These are phyloP conservation scores for Lepiota brunneoincarnata DNA, from an alignment of 768 basidiomycete genomes.

Conservation along the genomic window DNA sequence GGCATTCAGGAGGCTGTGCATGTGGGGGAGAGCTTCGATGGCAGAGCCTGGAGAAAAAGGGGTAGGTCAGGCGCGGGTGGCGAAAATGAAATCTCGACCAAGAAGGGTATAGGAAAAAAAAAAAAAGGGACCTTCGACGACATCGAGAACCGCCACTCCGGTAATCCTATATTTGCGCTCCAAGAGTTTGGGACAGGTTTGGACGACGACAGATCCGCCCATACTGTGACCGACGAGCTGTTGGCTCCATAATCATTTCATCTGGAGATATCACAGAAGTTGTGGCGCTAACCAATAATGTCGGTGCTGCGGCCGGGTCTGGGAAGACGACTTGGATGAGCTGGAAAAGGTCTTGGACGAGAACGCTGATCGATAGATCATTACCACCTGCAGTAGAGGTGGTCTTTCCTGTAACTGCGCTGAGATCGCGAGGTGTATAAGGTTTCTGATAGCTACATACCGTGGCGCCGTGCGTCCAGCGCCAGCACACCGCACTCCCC, in stretches of 20 bases:
- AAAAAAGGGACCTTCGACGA: constrained; percentile 70
- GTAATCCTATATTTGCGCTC: constrained; percentile 66
- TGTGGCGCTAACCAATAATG: constrained; percentile 58
- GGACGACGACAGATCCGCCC: constrained; percentile 88
- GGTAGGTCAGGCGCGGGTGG: neutral
- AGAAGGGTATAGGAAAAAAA: neutral
- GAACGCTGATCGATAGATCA: constrained; percentile 70
- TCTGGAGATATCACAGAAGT: neutral
- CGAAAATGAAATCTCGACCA: neutral
- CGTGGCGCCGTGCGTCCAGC: constrained; percentile 85
- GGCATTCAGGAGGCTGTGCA: constrained; percentile 83
- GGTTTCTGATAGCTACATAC: constrained; percentile 38
- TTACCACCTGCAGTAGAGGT: constrained; percentile 37
- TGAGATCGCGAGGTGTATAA: neutral
- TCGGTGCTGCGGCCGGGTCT: constrained; percentile 58
- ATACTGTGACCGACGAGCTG: constrained; percentile 94
- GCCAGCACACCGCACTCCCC: constrained; percentile 81
- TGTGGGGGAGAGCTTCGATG: constrained; percentile 87
- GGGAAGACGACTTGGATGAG: constrained; percentile 72
- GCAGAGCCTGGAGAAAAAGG: constrained; percentile 65
- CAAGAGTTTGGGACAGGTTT: constrained; percentile 64
- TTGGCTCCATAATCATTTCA: neutral
- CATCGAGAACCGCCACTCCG: constrained; percentile 82
- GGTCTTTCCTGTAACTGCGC: constrained; percentile 58
- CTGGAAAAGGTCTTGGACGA: constrained; percentile 72